phyloP scores from a whole-genome alignment of 495 filamentous ascomycete genomes.

The Letharia columbiana region DNA sequence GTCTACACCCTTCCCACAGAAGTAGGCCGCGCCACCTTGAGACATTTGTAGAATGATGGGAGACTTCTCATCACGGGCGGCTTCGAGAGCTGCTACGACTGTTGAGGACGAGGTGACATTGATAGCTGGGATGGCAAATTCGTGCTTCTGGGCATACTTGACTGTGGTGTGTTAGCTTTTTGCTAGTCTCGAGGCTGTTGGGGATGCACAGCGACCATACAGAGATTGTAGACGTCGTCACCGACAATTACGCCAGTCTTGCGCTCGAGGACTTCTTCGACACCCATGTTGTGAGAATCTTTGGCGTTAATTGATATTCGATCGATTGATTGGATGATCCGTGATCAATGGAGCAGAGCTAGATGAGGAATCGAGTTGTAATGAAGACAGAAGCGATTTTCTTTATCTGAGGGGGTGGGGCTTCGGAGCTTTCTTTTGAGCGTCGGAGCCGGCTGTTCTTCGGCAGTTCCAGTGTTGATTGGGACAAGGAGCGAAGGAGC shows the following conservation, averaged over 20 bases:
- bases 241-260: constrained; percentile 20
- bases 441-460: background rate
- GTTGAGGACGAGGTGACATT: constrained; percentile 92
- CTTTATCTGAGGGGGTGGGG: background rate
- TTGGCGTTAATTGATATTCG: background rate
- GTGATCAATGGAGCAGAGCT: background rate
- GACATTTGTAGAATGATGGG: constrained; percentile 88
- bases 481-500: no score
- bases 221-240: constrained; percentile 40
- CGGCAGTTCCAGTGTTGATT: background rate
- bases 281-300: constrained; percentile 1
- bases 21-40: constrained; percentile 69
- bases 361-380: background rate
- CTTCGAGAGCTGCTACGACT: constrained; percentile 76
- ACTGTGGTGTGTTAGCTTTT: constrained; percentile 36
- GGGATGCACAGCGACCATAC: background rate
- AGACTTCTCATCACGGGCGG: constrained; percentile 77
- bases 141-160: constrained; percentile 72
- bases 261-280: constrained; percentile 15
- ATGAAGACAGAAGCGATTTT: background rate
- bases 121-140: constrained; percentile 87
- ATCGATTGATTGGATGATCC: background rate
- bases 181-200: background rate
- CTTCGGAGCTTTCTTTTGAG: background rate
- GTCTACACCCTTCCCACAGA: constrained; percentile 36